Conservation (phyloP, 1,139 yeast species). For the Candida glucosophila region DNA sequence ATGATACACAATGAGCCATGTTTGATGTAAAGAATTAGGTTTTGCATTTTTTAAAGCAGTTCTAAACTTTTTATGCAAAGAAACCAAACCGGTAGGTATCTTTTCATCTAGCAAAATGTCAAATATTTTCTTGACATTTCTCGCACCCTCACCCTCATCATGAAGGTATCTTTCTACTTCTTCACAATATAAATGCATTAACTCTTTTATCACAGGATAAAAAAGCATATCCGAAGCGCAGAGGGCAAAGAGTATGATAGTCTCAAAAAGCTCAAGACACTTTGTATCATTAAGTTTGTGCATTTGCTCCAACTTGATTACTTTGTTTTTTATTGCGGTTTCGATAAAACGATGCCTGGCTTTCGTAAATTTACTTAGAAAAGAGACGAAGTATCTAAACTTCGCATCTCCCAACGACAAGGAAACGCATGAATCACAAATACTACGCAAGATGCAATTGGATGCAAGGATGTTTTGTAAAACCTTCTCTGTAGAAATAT, state of each 20-base stretch:
- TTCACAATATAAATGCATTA: conserved; percentile 36
- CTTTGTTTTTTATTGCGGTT: conserved; percentile 15
- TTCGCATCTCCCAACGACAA: conserved; percentile 28
- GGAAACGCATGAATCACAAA: conserved; percentile 30
- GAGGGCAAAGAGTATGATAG: conserved; percentile 38
- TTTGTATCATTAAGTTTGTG: no score
- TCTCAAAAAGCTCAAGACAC: no score
- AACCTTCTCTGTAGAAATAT: conserved; percentile 15
- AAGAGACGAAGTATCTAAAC: conserved; percentile 30
- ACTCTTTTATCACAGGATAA: conserved; percentile 42
- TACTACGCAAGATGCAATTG: conserved; percentile 24
- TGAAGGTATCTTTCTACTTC: conserved; percentile 22
- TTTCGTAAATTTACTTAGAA: conserved; percentile 23
- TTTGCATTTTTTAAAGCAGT: conserved; percentile 46
- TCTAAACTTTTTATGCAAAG: conserved; percentile 61
- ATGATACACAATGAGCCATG: conserved; percentile 53
- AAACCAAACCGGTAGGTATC: conserved; percentile 67
- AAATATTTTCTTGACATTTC: conserved; percentile 37
- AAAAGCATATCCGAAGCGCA: conserved; percentile 53
- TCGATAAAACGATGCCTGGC: conserved; percentile 15
- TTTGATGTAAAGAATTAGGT: conserved; percentile 54
- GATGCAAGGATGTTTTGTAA: conserved; percentile 23
- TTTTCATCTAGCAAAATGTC: conserved; percentile 45
- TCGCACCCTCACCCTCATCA: no score
- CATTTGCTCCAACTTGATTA: no score